Evolutionary conservation across 805 yeast genomes (phyloP), one percentile per base, ranked within the genome.

Genomic region (Candida lessepsii): DNA sequence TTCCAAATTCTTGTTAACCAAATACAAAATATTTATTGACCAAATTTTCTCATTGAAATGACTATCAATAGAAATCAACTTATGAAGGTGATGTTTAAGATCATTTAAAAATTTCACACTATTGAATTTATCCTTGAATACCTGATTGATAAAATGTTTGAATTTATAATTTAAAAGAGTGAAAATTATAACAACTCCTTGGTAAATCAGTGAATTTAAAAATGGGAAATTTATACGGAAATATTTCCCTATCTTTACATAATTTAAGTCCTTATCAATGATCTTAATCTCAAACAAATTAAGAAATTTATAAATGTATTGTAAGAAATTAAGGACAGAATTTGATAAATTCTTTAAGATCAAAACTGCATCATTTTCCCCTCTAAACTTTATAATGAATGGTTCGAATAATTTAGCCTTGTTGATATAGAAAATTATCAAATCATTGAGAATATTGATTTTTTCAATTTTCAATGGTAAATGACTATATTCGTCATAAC

Each of bases 331-430:
- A 13, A 61, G 30, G 3, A 67, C 59, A 2, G 75, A 71, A 47
- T 54, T 60, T 2, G 68, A 47, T 40, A 71, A 59, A 20, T 61
- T 58, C 42, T 65, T 62, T n/a, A 67, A 50, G 5, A 74, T 64
- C 14, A 53, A 27, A 21, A 45, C 35, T 6, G 46, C 25, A 26
- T 41, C 46, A 16, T 61, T 61, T 3, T 63, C 52, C 9, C 40
- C 34, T 21, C 47, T 45, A 37, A 63, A 63, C 41, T 61, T 58
- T 30, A 53, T 58, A 57, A 75, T 61, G 47, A 75, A 75, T 20
- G 77, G 79, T 46, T 75, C 78, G 44, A 73, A 70, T 37, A 75
- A 60, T 41, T 75, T 75, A 18, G 78, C 76, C 39, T 75, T 56
- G 45, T 75, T 75, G 37, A 75, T 71, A 48, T 73, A 68, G n/a